Conservation (phyloP, 345 rosid species). For the Brassica juncea region DNA sequence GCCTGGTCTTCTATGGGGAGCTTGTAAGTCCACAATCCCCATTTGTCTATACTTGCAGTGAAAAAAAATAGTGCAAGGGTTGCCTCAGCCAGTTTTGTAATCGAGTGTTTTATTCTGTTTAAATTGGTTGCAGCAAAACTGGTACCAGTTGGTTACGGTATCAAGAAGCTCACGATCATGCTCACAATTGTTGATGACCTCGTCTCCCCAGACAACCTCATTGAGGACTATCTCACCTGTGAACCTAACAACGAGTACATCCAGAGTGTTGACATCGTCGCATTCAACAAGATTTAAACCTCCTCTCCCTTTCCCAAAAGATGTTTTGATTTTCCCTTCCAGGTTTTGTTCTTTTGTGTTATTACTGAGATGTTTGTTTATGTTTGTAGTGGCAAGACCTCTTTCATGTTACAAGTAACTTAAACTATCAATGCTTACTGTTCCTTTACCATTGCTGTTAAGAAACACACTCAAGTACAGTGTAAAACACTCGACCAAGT, state of each 20-base stretch:
- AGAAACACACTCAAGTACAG: not conserved
- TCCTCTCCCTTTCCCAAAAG: conserved; percentile 10
- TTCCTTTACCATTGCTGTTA: not conserved
- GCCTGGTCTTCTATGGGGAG: conserved; percentile 96
- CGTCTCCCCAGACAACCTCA: conserved; percentile 77
- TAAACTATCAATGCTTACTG: not conserved
- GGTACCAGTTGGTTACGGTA: conserved; percentile 86
- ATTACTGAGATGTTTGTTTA: not conserved
- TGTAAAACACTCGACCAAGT: not conserved
- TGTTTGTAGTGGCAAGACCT: not conserved
- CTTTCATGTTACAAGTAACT: not conserved
- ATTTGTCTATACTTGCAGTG: not conserved
- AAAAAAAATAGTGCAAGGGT: too few species aligned
- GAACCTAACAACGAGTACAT: conserved; percentile 77
- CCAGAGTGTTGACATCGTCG: conserved; percentile 94
- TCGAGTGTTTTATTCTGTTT: not conserved
- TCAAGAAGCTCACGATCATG: conserved; percentile 91
- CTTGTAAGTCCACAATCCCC: conserved; percentile 54
- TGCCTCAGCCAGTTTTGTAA: not conserved
- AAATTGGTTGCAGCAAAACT: conserved; percentile 65
- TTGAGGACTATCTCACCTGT: conserved; percentile 70
- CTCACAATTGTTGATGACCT: conserved; percentile 88
- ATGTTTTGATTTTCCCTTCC: conserved; percentile 1
- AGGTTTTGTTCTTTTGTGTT: not conserved
- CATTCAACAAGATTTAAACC: conserved; percentile 84